Evolutionary conservation across 768 basidiomycete species (phyloP).

Genomic region (Neoboletus magnificus): DNA sequence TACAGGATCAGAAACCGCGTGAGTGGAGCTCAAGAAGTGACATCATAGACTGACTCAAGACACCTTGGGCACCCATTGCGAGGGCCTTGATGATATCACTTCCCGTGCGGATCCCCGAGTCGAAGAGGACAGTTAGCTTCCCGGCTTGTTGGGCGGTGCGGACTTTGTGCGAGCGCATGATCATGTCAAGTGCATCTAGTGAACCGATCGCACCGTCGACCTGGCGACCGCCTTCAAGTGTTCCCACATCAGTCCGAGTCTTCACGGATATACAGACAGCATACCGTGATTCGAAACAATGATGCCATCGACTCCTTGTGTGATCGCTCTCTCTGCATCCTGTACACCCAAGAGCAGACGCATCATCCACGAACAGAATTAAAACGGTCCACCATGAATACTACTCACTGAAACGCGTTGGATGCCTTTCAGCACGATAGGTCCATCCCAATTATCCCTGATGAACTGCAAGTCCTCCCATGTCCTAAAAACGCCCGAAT

Average conservation of each 20-base stretch:
- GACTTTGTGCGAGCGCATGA: conserved; percentile 61
- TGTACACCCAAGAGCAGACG: not conserved
- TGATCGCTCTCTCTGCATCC: conserved; percentile 53
- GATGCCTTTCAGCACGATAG: conserved; percentile 75
- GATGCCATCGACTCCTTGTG: conserved; percentile 42
- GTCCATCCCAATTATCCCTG: conserved; percentile 73
- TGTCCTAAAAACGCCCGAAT: conserved; percentile 56
- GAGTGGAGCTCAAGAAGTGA: not conserved
- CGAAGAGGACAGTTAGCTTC: conserved; percentile 62
- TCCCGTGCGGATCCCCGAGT: conserved; percentile 78
- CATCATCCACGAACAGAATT: not conserved
- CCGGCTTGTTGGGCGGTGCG: conserved; percentile 56
- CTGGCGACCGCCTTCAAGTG: conserved; percentile 60
- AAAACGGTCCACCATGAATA: not conserved
- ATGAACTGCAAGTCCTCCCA: conserved; percentile 75
- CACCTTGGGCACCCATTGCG: conserved; percentile 80
- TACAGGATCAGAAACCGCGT: not conserved
- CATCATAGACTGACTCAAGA: conserved; percentile 53
- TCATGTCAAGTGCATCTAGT: conserved; percentile 64
- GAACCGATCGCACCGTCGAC: conserved; percentile 79
- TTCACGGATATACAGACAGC: not conserved
- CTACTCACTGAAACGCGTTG: conserved; percentile 53
- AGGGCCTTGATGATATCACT: conserved; percentile 83
- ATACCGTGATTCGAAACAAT: conserved; percentile 44
- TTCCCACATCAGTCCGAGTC: not conserved